A percentile compares a stretch with the other conserved stretches of the same genome.
Conservation (phyloP, 805 yeast species). For the Saccharomycopsis olivae region DNA sequence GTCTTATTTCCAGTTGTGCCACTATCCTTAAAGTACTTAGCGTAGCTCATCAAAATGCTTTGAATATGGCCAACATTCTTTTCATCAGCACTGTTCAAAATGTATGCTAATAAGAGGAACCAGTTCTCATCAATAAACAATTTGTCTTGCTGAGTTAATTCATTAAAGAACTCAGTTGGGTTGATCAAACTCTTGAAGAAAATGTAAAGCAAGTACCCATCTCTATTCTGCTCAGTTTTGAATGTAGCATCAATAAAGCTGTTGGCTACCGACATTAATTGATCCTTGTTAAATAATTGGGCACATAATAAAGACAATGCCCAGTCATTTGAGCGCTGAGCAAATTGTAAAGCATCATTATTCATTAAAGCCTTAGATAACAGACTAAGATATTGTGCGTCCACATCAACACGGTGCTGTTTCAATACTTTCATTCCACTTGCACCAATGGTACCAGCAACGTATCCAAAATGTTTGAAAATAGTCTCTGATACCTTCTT, state of each 20-base stretch:
- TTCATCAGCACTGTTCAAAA: constrained; percentile 10
- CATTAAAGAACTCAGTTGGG: constrained; percentile 5
- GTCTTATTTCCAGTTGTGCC: constrained; percentile 4
- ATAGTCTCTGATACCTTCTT: constrained; percentile 5
- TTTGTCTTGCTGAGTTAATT: constrained; percentile 21
- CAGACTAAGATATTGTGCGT: constrained; percentile 4
- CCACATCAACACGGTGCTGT: constrained; percentile 1
- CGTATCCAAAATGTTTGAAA: constrained; percentile 12
- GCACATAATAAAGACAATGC: constrained; percentile 15
- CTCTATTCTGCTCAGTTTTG: constrained; percentile 3
- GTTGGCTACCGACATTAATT: constrained; percentile 5
- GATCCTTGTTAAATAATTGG: constrained; percentile 14
- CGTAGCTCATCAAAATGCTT: constrained; percentile 12
- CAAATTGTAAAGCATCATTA: constrained; percentile 3
- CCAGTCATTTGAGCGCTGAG: constrained; percentile 9
- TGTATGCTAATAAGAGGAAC: constrained; percentile 12
- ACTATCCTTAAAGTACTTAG: constrained; percentile 8
- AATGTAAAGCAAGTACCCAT: constrained; percentile 10
- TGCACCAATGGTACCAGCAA: constrained; percentile 1
- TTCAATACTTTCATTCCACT: background rate
- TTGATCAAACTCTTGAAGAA: constrained; percentile 14
- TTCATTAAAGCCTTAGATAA: constrained; percentile 1
- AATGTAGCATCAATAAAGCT: constrained; percentile 9
- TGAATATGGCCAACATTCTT: constrained; percentile 8
- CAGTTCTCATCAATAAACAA: constrained; percentile 9